These are phyloP conservation scores for Xylaria polymorpha DNA, from an alignment of 2,329 filamentous ascomycete species.

Conservation along the genomic window DNA sequence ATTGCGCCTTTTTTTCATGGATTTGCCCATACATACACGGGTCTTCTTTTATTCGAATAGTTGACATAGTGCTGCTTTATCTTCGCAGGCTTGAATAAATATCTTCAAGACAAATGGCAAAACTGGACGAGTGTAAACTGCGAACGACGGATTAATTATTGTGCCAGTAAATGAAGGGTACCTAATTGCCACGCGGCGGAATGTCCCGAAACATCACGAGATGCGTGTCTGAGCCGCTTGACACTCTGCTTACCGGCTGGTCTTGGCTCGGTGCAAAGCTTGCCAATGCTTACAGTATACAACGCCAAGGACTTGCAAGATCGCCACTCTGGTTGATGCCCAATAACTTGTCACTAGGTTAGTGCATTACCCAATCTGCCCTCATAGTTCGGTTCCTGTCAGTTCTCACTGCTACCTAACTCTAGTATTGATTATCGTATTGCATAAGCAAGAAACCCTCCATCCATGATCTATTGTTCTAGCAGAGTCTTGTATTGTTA, in stretches of 20 bases:
- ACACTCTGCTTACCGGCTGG: slow-evolving; percentile 7
- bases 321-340: not conserved
- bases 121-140: not conserved
- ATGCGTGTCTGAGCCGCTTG: not conserved
- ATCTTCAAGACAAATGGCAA: not conserved
- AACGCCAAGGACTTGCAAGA: not conserved
- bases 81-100: not conserved
- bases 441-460: no score
- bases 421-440: no score
- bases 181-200: not conserved
- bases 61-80: not conserved
- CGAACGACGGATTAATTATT: not conserved
- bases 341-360: not conserved
- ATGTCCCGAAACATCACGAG: slow-evolving; percentile 11
- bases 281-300: slow-evolving; percentile 18
- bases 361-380: not conserved
- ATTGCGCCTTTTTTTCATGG: not conserved
- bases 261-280: slow-evolving; percentile 19
- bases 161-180: not conserved
- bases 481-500: no score
- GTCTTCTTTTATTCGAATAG: not conserved
- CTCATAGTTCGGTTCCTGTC: no score
- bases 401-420: no score
- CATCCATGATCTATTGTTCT: no score
- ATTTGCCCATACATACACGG: not conserved